Evolutionary conservation across 306 rosid genomes (phyloP).

Genomic region (Psophocarpus tetragonolobus): DNA sequence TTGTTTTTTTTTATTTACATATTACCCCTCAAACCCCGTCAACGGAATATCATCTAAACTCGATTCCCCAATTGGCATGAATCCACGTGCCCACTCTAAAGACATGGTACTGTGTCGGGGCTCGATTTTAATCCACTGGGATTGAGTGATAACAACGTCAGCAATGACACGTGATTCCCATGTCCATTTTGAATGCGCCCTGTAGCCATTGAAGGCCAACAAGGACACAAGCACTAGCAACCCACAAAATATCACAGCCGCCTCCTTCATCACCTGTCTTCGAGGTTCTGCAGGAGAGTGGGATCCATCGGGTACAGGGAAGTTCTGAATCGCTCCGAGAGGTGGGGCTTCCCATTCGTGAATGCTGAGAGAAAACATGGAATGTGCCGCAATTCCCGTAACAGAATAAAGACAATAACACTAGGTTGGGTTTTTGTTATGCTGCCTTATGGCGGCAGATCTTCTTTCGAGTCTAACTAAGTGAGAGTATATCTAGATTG

Average conservation of each 20-base stretch:
- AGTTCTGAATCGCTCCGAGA: conserved; percentile 30
- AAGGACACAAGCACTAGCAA: conserved; percentile 43
- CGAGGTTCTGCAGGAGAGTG: background rate
- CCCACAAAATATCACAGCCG: conserved; percentile 38
- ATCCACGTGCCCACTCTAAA: no score
- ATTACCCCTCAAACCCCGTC: no score
- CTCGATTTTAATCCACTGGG: background rate
- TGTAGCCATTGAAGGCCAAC: conserved; percentile 37
- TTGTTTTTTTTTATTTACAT: no score
- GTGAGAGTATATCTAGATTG: no score
- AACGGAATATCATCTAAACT: no score
- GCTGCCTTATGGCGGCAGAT: no score
- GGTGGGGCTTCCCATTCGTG: conserved; percentile 13
- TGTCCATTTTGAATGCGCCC: background rate
- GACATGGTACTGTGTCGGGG: background rate
- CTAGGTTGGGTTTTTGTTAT: no score
- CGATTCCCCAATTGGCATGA: no score
- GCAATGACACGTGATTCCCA: background rate
- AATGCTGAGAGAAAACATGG: background rate
- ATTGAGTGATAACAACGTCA: no score
- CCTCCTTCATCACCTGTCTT: conserved; percentile 30
- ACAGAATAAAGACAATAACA: no score
- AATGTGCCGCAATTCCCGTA: no score
- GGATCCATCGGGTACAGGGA: conserved; percentile 43
- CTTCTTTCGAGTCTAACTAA: no score